Evolutionary conservation across 1,284 basidiomycete species (phyloP), one percentile per base, ranked within the genome.

Genomic region (Cerioporus squamosus): DNA sequence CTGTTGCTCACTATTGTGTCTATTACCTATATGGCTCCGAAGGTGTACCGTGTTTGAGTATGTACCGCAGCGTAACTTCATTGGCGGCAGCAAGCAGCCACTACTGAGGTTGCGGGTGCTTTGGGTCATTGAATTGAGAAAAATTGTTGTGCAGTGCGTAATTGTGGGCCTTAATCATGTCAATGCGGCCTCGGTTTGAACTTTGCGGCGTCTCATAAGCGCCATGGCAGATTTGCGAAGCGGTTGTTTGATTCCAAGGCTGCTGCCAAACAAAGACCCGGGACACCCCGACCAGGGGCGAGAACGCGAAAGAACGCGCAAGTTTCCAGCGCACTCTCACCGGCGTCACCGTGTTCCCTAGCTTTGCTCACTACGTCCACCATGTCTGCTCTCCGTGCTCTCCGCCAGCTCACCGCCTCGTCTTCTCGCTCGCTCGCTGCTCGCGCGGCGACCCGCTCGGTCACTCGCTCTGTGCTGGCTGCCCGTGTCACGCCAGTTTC

Each of bases 351-450:
- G 44, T 59, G 33, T 36, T 36, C 14, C 10, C 33, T 10, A 36
- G 33, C 33, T 36, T 15, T 36, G 33, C 33, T 36, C 33, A 36
- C 61, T 59, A 53, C 52, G 18, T 55, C 55, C 62, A 59, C 56
- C 52, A 75, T 75, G 74, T 77, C 76, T 70, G 72, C 72, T 59
- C 50, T 76, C 57, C 75, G 76, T 65, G 68, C 66, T 51, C 62
- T 76, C 51, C 75, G 76, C 61, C 72, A 74, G 57, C 57, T 74
- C 53, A 64, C 74, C 23, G 69, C 70, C 31, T 62, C 72, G 15
- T 77, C 78, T 5, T 74, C 70, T 43, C 72, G 78, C 36, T 60
- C 68, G 4, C 60, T 75, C 43, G 67, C 74, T 23, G 56, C 66
- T 18, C 76, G 77, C 44, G 63, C 74, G 1, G 69, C 64, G 38